Percentiles rank a stretch among this genome's conserved stretches.
Evolutionary conservation across 139 green algal genomes (phyloP).

Genomic region (Coelastrella sp.): DNA sequence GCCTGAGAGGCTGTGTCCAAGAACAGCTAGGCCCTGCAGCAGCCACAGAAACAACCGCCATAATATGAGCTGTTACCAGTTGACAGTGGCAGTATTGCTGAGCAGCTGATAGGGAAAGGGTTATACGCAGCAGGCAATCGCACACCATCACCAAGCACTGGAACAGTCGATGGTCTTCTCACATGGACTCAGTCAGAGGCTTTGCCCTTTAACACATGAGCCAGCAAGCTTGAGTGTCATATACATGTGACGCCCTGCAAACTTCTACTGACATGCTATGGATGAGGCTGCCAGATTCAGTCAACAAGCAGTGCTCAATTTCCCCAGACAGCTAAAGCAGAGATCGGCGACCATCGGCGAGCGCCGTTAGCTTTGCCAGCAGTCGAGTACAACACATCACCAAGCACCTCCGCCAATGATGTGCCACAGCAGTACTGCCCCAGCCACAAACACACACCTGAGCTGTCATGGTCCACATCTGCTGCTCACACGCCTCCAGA

Average conservation of each 20-base stretch:
- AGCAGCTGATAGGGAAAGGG: too few species aligned
- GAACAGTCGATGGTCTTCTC: too few species aligned
- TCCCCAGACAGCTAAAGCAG: too few species aligned
- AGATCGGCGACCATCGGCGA: too few species aligned
- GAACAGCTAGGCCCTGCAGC: slow-evolving; percentile 34
- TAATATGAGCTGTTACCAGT: background rate
- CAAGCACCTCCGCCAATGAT: background rate
- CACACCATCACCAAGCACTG: too few species aligned
- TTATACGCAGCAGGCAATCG: too few species aligned
- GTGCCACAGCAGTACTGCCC: background rate
- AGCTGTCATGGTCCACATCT: background rate
- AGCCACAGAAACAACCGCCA: background rate
- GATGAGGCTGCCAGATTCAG: background rate
- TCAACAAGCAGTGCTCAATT: background rate
- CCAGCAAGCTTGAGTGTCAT: too few species aligned
- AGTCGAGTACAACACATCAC: background rate
- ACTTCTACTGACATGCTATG: too few species aligned
- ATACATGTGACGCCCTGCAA: too few species aligned
- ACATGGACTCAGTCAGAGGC: too few species aligned
- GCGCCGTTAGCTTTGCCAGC: too few species aligned
- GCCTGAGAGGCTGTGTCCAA: slow-evolving; percentile 16
- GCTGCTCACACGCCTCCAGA: background rate
- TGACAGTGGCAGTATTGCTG: background rate
- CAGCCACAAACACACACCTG: background rate
- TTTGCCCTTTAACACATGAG: too few species aligned